These are phyloP conservation scores for Novymonas esmeraldas DNA, from an alignment of 208 protist species.

Conservation along the genomic window DNA sequence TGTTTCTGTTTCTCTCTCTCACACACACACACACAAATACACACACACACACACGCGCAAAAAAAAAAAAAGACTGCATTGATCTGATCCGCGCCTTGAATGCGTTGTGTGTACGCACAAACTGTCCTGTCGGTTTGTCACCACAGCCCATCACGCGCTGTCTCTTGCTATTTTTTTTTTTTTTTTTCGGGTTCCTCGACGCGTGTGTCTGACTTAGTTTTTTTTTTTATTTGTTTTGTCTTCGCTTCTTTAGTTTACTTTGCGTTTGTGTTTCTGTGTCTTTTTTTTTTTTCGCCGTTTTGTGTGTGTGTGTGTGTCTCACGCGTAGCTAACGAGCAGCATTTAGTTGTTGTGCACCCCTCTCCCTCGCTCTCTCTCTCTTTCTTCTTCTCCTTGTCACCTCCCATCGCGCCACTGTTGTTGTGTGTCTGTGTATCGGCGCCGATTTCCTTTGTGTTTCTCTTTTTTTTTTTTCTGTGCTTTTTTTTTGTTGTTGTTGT, in stretches of 20 bases:
- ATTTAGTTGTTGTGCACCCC: not conserved
- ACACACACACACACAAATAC: not conserved
- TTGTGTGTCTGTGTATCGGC: not conserved
- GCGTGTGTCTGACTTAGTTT: not conserved
- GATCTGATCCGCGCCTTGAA: not conserved
- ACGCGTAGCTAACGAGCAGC: not conserved
- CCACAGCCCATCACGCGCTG: not conserved
- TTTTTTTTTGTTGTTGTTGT: not conserved
- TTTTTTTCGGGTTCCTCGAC: not conserved
- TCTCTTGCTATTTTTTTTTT: not conserved
- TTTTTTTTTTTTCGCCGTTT: not conserved
- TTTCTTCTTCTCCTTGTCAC: not conserved
- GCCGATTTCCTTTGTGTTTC: not conserved
- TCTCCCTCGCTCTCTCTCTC: not conserved
- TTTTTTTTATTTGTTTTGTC: constrained; percentile 8
- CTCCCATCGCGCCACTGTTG: not conserved
- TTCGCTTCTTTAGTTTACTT: constrained; percentile 5
- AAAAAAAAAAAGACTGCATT: not conserved
- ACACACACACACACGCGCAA: not conserved
- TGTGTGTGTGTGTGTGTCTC: not conserved
- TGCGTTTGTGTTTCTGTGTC: not conserved
- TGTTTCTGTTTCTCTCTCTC: not conserved
- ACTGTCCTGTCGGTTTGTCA: not conserved
- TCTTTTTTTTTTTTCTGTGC: not conserved
- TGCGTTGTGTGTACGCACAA: not conserved